Conservation (phyloP, 2,329 filamentous ascomycete genomes). For the Remersonia thermophila region DNA sequence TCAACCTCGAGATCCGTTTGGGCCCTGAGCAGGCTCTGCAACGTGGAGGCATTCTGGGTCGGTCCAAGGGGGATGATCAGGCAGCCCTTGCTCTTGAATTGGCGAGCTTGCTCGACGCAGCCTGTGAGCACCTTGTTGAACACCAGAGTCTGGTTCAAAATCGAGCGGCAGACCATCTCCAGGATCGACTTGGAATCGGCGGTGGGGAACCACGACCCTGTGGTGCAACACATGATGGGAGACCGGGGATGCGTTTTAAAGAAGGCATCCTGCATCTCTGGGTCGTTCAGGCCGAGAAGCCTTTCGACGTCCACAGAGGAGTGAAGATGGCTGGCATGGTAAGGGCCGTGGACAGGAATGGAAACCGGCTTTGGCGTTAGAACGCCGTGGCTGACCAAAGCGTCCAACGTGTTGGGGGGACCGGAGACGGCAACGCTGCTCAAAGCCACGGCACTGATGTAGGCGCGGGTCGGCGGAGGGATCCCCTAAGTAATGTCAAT, state of each 20-base stretch:
- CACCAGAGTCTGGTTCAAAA: constrained; percentile 36
- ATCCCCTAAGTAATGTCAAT: constrained; percentile 23
- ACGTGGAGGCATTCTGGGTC: constrained; percentile 34
- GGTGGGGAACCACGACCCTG: constrained; percentile 30
- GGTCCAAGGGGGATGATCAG: constrained; percentile 39
- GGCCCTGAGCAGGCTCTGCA: constrained; percentile 30
- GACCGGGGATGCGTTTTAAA: constrained; percentile 32
- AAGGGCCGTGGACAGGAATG: constrained; percentile 44
- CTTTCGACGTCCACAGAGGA: constrained; percentile 29
- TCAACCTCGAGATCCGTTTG: constrained; percentile 32
- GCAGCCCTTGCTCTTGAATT: constrained; percentile 28
- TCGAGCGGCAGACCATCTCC: constrained; percentile 32
- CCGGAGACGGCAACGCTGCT: constrained; percentile 42
- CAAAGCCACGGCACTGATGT: constrained; percentile 40
- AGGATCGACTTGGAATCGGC: constrained; percentile 31
- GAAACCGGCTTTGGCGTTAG: constrained; percentile 32
- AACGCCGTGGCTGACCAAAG: constrained; percentile 28
- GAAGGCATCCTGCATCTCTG: constrained; percentile 27
- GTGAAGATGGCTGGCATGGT: constrained; percentile 44
- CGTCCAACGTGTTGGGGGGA: constrained; percentile 35
- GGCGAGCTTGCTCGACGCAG: constrained; percentile 30
- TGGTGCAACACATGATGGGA: constrained; percentile 38
- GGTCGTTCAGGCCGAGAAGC: constrained; percentile 33
- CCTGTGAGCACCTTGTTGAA: constrained; percentile 37
- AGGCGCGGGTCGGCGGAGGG: constrained; percentile 34